Percentiles rank a stretch among this genome's conserved stretches.
phyloP scores from a whole-genome alignment of 352 stramenopile species.

The Phytophthora pistaciae region DNA sequence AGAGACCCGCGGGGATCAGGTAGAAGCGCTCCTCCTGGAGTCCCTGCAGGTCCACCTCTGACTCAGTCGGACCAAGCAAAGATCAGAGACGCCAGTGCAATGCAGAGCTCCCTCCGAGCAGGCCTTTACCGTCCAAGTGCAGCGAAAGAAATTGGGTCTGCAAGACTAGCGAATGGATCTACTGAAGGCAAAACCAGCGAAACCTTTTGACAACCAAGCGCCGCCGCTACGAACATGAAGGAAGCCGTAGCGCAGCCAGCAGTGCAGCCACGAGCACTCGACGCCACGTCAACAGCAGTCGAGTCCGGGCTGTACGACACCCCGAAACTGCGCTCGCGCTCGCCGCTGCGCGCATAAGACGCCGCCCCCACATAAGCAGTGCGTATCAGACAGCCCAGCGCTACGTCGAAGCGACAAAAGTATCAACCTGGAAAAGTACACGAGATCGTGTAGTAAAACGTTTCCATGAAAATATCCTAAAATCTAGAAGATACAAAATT shows the following conservation, averaged over 20 bases:
- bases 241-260: background rate
- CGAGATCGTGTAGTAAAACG: background rate
- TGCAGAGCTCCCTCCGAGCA: background rate
- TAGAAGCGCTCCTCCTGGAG: background rate
- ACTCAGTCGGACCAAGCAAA: slow-evolving; percentile 1
- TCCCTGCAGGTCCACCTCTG: slow-evolving; percentile 11
- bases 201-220: background rate
- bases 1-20: slow-evolving; percentile 6
- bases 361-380: slow-evolving; percentile 12
- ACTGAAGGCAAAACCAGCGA: background rate
- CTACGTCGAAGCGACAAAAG: background rate
- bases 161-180: background rate
- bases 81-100: background rate
- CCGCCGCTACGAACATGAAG: background rate
- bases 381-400: slow-evolving; percentile 1
- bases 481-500: too few species aligned
- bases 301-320: slow-evolving; percentile 19
- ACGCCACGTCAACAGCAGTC: slow-evolving; percentile 29
- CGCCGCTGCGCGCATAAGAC: slow-evolving; percentile 10
- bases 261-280: slow-evolving; percentile 15
- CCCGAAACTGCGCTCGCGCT: slow-evolving; percentile 13
- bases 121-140: background rate
- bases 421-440: background rate
- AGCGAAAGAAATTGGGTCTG: slow-evolving; percentile 25
- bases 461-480: too few species aligned